Percentiles rank a stretch among this genome's conserved stretches.
phyloP scores from a whole-genome alignment of 208 protist genomes.

The Trypanosoma scelopori region DNA sequence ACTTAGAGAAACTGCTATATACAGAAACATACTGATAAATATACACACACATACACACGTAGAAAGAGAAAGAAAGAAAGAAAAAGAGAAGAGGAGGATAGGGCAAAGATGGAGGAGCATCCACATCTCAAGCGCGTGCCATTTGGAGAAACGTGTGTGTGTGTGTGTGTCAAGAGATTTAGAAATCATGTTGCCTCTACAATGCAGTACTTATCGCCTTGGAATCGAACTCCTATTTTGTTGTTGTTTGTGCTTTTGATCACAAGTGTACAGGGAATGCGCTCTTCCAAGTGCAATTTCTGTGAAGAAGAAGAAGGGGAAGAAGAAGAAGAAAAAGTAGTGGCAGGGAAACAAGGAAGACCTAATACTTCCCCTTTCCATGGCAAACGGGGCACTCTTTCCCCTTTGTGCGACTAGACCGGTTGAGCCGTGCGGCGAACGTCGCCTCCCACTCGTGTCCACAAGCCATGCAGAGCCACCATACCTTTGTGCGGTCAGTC shows the following conservation, averaged over 20 bases:
- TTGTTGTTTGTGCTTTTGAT: too few species aligned
- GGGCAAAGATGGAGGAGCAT: not conserved
- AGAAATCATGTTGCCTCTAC: too few species aligned
- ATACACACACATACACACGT: too few species aligned
- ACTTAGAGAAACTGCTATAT: too few species aligned
- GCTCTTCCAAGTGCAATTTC: not conserved
- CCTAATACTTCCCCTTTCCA: slow-evolving; percentile 28
- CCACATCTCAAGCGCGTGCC: too few species aligned
- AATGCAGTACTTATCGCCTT: too few species aligned
- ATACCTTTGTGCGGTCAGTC: slow-evolving; percentile 62
- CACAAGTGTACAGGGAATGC: not conserved
- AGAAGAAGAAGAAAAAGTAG: too few species aligned
- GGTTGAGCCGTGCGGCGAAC: slow-evolving; percentile 47
- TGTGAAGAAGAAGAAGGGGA: slow-evolving; percentile 6
- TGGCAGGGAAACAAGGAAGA: too few species aligned
- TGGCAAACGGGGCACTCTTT: slow-evolving; percentile 57
- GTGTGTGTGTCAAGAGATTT: too few species aligned
- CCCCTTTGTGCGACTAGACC: slow-evolving; percentile 23
- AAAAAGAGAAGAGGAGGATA: slow-evolving; percentile 2
- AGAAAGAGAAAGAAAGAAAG: not conserved
- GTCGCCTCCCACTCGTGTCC: slow-evolving; percentile 78
- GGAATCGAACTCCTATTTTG: too few species aligned
- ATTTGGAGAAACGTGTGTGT: too few species aligned
- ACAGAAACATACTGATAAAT: too few species aligned
- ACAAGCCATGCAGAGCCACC: slow-evolving; percentile 78